Evolutionary conservation across 169 alveolate genomes (phyloP), one percentile per base, ranked within the genome.

Genomic region (Plasmodium adleri): DNA sequence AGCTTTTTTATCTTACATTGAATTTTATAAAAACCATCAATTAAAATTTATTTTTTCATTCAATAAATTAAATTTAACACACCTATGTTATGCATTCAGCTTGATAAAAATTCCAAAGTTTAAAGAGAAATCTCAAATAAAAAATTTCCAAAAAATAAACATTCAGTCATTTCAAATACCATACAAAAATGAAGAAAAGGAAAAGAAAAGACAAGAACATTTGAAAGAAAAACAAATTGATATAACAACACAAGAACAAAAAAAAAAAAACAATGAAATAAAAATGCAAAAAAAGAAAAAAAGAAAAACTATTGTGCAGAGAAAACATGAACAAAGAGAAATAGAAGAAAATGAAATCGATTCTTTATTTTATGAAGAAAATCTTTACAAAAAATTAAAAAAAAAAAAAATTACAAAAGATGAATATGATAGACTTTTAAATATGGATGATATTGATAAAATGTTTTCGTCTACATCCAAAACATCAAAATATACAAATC

Each of bases 271-370:
- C 3, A 75, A 43, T 47, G 28, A 60, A 6, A 52, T 54, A 12
- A 72, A 78, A 78, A 66, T 64, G 32, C 64, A 78, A 50, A 64
- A 78, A 15, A 73, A 54, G 32, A 62, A 62, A 62, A 17, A 62
- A 62, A 50, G 78, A 66, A 78, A 78, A 78, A 78, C 89, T 32
- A 78, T 52, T 64, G 89, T 78, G 10, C 89, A 78, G 45, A 78
- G 49, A 64, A 78, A 66, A 78, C 89, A 52, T n/a, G 89, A 78
- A 78, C 52, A 78, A 66, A 64, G 89, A 58, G 78, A 78, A 43
- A 28, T 78, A 71, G 89, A 78, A 24, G 66, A 78, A 78, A 66
- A 78, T 49, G 89, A 78, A 78, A 78, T 78, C 47, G 89, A 78
- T 15, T 63, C 76, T 4, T 45, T 78, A 64, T 66, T 78, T 52